Evolutionary conservation across 2,329 filamentous ascomycete genomes (phyloP), one percentile per base, ranked within the genome.

Genomic region (Alternaria gansuensis): DNA sequence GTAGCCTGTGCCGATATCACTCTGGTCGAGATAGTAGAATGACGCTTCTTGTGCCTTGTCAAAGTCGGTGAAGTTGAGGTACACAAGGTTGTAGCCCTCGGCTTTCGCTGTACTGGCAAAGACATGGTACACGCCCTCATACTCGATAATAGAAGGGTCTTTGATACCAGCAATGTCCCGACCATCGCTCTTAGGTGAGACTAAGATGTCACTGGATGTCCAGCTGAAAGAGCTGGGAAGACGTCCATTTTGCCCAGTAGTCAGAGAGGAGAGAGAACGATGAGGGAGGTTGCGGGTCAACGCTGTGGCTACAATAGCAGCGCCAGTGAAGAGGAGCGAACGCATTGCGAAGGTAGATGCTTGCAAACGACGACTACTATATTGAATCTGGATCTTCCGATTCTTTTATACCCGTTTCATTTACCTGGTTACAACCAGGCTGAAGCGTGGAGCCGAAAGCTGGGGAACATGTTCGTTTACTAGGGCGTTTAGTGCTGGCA

Each of bases 121-220:
- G 44, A 80, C 77, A 59, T 80, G 79, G 61, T 80, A 80, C 10
- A 66, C 72, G 53, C 72, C 70, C 46, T 88, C 65, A 50, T 67
- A 53, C 39, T 66, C 61, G 60, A 77, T 57, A 28, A 78, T 69
- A 1, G 74, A 76, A 9, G 75, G 76, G 48, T 77, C 74, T 60
- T 77, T 78, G 57, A 78, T 66, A 17, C 66, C 75, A 5, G 63
- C 63, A 21, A 76, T 58, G 17, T 60, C 48, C 17, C 69, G 69
- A 26, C 60, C 60, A 51, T 75, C 73, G 9, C 71, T 67, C 55
- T 75, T 74, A 5, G 74, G 69, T 4, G 54, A 41, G 8, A 77
- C 63, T 21, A 76, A 62, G 0, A 64, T 54, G 29, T 49, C 62
- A 43, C 60, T 75, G 1, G 73, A 77, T 14, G 52, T 69, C 75